Percentiles rank a stretch among this genome's conserved stretches.
These are phyloP conservation scores for Nicotiana sylvestris DNA, from an alignment of 257 asterid genomes.

Conservation along the genomic window DNA sequence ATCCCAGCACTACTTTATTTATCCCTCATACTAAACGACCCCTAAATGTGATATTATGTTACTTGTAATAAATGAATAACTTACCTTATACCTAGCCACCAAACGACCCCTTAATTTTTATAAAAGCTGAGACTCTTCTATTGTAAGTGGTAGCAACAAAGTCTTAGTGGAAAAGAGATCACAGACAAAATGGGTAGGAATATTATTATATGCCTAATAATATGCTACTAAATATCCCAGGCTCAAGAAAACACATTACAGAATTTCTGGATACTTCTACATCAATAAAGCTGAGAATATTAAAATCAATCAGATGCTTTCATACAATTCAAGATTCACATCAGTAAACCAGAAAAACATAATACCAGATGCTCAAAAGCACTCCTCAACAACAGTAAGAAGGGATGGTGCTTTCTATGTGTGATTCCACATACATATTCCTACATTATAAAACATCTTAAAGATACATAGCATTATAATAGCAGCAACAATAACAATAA, in stretches of 20 bases:
- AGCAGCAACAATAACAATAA: too few relatives aligned
- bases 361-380: background rate
- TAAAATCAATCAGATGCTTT: background rate
- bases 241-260: background rate
- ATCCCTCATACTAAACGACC: too few relatives aligned
- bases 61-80: too few relatives aligned
- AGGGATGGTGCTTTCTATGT: background rate
- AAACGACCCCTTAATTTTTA: too few relatives aligned
- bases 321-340: background rate
- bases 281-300: background rate
- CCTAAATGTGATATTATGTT: too few relatives aligned
- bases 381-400: background rate
- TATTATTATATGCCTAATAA: background rate
- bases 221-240: background rate
- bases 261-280: background rate
- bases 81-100: too few relatives aligned
- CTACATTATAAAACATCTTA: background rate
- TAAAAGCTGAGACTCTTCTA: background rate
- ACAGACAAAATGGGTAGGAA: background rate
- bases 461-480: background rate
- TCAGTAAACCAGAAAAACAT: background rate
- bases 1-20: too few relatives aligned
- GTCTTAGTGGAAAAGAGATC: background rate
- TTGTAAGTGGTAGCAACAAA: background rate
- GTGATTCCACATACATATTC: background rate